Evolutionary conservation across 257 asterid genomes (phyloP).

Genomic region (Lycium ferocissimum): DNA sequence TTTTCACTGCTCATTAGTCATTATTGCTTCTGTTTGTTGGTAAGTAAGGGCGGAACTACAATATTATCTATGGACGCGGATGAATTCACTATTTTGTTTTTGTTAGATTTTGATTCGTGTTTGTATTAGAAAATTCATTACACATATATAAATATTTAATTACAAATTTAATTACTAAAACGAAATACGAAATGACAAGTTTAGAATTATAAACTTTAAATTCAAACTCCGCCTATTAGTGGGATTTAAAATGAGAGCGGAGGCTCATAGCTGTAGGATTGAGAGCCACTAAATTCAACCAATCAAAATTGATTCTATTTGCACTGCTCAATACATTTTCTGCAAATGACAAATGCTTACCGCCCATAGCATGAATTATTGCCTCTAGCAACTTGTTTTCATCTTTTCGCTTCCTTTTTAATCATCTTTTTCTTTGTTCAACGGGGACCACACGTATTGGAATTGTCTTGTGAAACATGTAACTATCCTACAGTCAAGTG

Average conservation of each 20-base stretch:
- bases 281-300: background rate
- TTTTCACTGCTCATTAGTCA: no score
- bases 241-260: background rate
- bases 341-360: background rate
- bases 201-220: no score
- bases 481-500: background rate
- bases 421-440: background rate
- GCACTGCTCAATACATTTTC: background rate
- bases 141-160: no score
- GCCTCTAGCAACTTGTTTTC: conserved; percentile 6
- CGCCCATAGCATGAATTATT: background rate
- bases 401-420: background rate
- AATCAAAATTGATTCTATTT: background rate
- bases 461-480: background rate
- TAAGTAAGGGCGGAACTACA: no score
- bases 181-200: no score
- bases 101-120: no score
- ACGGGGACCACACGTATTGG: conserved; percentile 2
- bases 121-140: no score
- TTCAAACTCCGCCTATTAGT: no score
- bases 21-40: no score
- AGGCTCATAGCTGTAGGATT: background rate
- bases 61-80: no score
- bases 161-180: no score
- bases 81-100: no score